These are phyloP conservation scores for Penicillium ucsense DNA, from an alignment of 495 filamentous ascomycete species.

Conservation along the genomic window DNA sequence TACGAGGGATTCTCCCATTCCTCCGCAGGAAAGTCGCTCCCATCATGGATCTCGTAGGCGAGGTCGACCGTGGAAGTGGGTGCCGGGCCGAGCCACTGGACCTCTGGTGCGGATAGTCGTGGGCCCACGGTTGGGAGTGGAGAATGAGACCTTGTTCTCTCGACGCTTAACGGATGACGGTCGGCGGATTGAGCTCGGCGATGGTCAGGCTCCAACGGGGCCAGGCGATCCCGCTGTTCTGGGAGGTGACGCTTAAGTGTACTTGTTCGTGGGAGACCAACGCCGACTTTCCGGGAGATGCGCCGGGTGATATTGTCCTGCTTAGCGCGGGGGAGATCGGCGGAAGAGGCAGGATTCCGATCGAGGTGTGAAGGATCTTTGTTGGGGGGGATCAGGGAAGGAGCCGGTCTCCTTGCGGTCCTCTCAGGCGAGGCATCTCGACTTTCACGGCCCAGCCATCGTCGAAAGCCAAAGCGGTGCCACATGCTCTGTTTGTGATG, in stretches of 20 bases:
- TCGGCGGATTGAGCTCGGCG: conserved; percentile 68
- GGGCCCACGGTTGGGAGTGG: conserved; percentile 33
- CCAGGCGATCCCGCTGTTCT: conserved; percentile 63
- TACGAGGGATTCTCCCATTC: conserved; percentile 14
- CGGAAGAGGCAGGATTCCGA: conserved; percentile 10
- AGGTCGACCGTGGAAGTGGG: conserved; percentile 29
- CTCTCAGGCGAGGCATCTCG: conserved; percentile 22
- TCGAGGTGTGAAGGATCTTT: not conserved
- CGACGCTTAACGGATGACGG: conserved; percentile 42
- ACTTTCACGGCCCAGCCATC: conserved; percentile 42
- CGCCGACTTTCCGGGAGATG: conserved; percentile 63
- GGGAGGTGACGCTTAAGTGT: conserved; percentile 77
- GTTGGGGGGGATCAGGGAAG: conserved; percentile 7
- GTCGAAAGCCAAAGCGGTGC: conserved; percentile 36
- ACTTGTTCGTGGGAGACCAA: conserved; percentile 61
- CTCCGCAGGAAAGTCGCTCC: conserved; percentile 10
- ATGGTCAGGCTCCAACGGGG: conserved; percentile 54
- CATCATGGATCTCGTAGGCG: conserved; percentile 13
- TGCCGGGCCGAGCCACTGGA: conserved; percentile 34
- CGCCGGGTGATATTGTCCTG: conserved; percentile 42
- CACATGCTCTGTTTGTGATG: conserved; percentile 43
- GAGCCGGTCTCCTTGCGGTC: conserved; percentile 1
- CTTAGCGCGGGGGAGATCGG: conserved; percentile 27
- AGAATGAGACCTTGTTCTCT: conserved; percentile 34
- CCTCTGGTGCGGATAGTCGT: conserved; percentile 39